These are phyloP conservation scores for Strobilomyces dryophilus DNA, from an alignment of 768 basidiomycete genomes.

Conservation along the genomic window DNA sequence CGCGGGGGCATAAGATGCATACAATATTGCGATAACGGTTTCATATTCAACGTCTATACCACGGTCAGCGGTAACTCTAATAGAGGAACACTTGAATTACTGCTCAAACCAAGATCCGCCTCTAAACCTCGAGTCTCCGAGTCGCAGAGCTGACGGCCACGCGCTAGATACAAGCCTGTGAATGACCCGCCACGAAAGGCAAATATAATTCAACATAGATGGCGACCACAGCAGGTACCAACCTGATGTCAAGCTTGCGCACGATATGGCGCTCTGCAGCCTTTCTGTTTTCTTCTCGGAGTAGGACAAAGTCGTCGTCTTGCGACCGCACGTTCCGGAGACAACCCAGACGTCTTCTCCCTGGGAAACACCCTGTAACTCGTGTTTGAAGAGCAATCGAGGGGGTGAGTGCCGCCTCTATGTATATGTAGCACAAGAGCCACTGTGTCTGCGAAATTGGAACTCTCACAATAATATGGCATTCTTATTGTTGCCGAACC, in stretches of 20 bases:
- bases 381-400: not conserved
- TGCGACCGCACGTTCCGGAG: constrained; percentile 1
- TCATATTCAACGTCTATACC: constrained; percentile 47
- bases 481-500: no score
- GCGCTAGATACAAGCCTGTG: constrained; percentile 24
- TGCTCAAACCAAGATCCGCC: constrained; percentile 33
- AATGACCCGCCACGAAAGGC: not conserved
- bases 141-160: constrained; percentile 36
- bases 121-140: constrained; percentile 37
- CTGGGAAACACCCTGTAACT: constrained; percentile 5
- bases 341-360: constrained; percentile 8
- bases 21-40: constrained; percentile 49
- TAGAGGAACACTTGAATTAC: constrained; percentile 10
- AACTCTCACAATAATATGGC: no score
- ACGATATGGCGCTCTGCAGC: no score
- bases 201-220: constrained; percentile 26
- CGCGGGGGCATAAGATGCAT: constrained; percentile 56
- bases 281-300: no score
- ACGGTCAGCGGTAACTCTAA: not conserved
- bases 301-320: constrained; percentile 4
- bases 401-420: no score
- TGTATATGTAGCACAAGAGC: no score
- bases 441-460: no score
- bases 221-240: no score
- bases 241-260: no score